phyloP scores from a whole-genome alignment of 371 early-diverging fungal species.

The Lichtheimia ornata region DNA sequence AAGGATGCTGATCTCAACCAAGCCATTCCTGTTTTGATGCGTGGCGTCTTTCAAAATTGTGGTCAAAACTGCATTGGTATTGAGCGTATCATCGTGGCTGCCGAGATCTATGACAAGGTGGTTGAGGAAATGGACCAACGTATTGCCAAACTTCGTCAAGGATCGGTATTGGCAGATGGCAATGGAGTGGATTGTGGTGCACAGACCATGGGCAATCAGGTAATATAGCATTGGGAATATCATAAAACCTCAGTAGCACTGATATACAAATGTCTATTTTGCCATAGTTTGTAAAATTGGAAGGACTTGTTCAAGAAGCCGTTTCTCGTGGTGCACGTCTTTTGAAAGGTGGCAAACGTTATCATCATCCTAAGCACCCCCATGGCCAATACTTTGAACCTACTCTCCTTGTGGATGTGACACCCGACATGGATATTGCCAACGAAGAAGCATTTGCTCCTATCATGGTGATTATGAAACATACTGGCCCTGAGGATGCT shows the following conservation, averaged over 20 bases:
- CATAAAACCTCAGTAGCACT: not conserved
- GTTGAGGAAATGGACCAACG: constrained; percentile 60
- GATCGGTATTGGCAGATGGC: constrained; percentile 67
- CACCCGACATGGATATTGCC: constrained; percentile 73
- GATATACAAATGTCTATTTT: not conserved
- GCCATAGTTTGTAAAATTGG: constrained; percentile 40
- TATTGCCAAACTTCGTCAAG: constrained; percentile 65
- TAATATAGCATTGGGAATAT: constrained; percentile 12
- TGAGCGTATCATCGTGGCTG: constrained; percentile 74
- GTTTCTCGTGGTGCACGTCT: constrained; percentile 77
- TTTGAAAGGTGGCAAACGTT: constrained; percentile 69
- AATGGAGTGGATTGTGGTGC: constrained; percentile 82
- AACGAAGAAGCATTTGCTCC: constrained; percentile 84
- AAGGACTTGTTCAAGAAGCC: constrained; percentile 64
- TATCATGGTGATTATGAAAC: constrained; percentile 81
- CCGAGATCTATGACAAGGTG: constrained; percentile 67
- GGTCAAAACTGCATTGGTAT: constrained; percentile 89
- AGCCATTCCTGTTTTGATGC: constrained; percentile 72
- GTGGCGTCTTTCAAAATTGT: constrained; percentile 82
- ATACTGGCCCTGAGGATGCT: constrained; percentile 71
- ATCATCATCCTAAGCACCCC: constrained; percentile 65
- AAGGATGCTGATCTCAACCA: constrained; percentile 74
- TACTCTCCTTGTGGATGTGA: constrained; percentile 78
- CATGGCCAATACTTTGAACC: constrained; percentile 82
- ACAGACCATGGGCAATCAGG: constrained; percentile 67